Conservation (phyloP, 106 monocot species). For the Dendrobium huoshanense region DNA sequence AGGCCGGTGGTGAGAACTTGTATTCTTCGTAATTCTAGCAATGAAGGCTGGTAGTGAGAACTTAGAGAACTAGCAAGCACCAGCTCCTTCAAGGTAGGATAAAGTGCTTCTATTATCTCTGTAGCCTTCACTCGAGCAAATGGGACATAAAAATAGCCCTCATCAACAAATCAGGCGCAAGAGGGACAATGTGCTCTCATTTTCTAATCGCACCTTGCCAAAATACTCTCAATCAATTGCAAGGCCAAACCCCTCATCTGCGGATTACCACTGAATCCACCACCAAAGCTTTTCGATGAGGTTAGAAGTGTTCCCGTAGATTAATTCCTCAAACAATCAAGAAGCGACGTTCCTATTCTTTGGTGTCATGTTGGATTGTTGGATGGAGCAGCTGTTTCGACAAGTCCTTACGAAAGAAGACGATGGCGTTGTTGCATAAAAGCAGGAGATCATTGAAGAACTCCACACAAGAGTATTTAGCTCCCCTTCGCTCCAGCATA, state of each 20-base stretch:
- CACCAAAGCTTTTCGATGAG: neutral
- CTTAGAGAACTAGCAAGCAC: too few species aligned
- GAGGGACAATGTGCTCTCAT: too few species aligned
- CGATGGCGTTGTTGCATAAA: constrained; percentile 68
- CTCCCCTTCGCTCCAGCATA: constrained; percentile 27
- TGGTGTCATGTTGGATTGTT: neutral
- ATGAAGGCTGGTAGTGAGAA: too few species aligned
- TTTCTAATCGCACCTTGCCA: too few species aligned
- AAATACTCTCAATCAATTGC: too few species aligned
- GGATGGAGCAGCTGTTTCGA: constrained; percentile 36
- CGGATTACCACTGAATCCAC: neutral
- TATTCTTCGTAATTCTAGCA: too few species aligned
- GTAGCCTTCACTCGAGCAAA: too few species aligned
- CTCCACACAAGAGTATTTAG: constrained; percentile 21
- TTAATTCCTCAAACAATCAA: neutral
- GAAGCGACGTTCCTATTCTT: neutral
- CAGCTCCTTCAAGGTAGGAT: too few species aligned
- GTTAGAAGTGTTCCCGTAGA: neutral
- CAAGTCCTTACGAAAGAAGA: constrained; percentile 62
- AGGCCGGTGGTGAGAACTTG: too few species aligned
- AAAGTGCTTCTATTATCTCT: too few species aligned
- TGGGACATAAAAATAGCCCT: too few species aligned
- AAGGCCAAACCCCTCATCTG: neutral
- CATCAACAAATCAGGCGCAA: too few species aligned
- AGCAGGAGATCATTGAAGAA: constrained; percentile 76